Evolutionary conservation across 2,329 filamentous ascomycete species (phyloP).

Genomic region (Plenodomus lindquistii): DNA sequence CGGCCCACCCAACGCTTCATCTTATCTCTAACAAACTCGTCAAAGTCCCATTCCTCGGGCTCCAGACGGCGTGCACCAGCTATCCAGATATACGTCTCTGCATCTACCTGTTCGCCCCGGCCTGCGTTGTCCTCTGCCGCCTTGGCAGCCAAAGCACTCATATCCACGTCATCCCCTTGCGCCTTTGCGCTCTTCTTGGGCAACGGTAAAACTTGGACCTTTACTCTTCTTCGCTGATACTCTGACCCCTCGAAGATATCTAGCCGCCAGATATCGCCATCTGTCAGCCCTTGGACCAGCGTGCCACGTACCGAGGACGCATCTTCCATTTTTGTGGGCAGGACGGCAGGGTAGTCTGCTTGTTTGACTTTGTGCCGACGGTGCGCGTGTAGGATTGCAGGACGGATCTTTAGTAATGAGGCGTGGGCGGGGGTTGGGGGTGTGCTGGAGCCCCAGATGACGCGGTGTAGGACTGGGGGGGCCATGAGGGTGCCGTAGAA

Average conservation of each 20-base stretch:
- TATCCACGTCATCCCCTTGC: conserved; percentile 13
- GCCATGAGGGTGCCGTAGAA: conserved; percentile 80
- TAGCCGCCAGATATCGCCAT: conserved; percentile 73
- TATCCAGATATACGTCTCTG: conserved; percentile 58
- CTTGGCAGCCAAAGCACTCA: conserved; percentile 21
- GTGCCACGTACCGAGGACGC: conserved; percentile 68
- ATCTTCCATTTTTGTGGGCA: conserved; percentile 41
- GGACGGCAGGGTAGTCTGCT: conserved; percentile 82
- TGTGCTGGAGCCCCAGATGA: conserved; percentile 68
- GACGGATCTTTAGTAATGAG: conserved; percentile 64
- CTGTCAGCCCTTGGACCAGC: conserved; percentile 75
- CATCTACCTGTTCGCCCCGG: conserved; percentile 47
- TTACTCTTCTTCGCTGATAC: conserved; percentile 62
- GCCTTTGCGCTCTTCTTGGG: conserved; percentile 13
- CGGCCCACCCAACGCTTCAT: conserved; percentile 61
- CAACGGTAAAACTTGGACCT: conserved; percentile 46
- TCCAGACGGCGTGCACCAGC: conserved; percentile 60
- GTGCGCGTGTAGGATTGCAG: conserved; percentile 75
- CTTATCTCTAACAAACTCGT: conserved; percentile 78
- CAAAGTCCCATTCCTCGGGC: conserved; percentile 82
- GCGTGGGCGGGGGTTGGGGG: conserved; percentile 55
- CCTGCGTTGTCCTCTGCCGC: conserved; percentile 30
- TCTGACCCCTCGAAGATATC: conserved; percentile 82
- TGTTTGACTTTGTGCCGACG: conserved; percentile 69
- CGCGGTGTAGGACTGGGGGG: conserved; percentile 81